Evolutionary conservation across 345 rosid species (phyloP), one percentile per base, ranked within the genome.

Genomic region (Brassica rapa): DNA sequence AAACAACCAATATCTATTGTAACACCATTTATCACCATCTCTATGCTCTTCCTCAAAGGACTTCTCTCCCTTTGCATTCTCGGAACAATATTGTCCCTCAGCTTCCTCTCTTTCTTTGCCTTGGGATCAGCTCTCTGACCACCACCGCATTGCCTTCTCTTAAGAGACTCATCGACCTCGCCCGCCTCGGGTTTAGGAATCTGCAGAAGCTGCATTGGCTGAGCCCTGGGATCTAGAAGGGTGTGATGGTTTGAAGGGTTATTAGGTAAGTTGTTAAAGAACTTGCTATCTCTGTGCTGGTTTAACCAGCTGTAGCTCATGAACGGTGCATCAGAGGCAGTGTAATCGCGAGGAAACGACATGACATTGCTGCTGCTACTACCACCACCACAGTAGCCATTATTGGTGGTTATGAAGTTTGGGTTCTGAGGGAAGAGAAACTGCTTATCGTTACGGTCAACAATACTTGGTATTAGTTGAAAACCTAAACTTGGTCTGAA

Each of bases 1-100:
- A 94, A 87, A 62, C 88, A 86, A 0, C 96, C 88, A 51, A 92
- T 91, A 82, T 94, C 98, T 92, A 92, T 88, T 57, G 85, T 87
- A 72, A 89, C 86, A 19, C 96, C 97, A 81, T 94, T 94, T 2
- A 94, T 88, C 14, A 86, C 90, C 67, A 94, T 85, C 35, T 90
- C 92, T 88, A 89, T 66, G 62, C 87, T 88, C 86, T 88, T 92
- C 86, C 87, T 91, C 88, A 91, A 41, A 81, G 86, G 67, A 91
- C 89, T 84, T 86, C 90, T 77, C 39, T 62, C 83, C 56, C 73
- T 59, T 29, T 68, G 73, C 56, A 35, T 61, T 84, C 87, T 57
- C 82, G 85, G 82, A 83, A 85, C 79, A 86, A 78, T 30, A 82
- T 81, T 59, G 19, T 85, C 98, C 82, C 88, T 93, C 0, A 91